These are phyloP conservation scores for Elaeis oleifera DNA, from an alignment of 202 grass and related monocot species.

Conservation along the genomic window DNA sequence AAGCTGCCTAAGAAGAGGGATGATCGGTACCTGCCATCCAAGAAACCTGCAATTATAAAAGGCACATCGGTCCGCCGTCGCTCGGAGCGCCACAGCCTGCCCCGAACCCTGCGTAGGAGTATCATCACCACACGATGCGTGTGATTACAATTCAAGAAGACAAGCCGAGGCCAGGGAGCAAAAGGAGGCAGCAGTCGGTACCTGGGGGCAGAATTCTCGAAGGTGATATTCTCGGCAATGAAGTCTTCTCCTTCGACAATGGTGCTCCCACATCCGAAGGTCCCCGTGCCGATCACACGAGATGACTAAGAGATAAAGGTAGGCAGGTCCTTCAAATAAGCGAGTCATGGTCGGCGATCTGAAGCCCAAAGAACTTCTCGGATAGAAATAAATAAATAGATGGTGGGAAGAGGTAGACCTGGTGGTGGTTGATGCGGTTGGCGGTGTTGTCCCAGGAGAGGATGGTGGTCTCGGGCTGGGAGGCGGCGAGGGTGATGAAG, in stretches of 20 bases:
- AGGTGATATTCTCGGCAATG: constrained; percentile 92
- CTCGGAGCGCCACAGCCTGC: constrained; percentile 78
- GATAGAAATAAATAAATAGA: too few relatives aligned
- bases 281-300: constrained; percentile 82
- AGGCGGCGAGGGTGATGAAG: constrained; percentile 67
- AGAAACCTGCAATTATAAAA: constrained; percentile 91
- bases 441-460: constrained; percentile 90
- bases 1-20: neutral
- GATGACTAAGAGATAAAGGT: constrained; percentile 36
- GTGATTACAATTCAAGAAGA: neutral
- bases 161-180: neutral
- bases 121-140: too few relatives aligned
- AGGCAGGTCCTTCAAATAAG: too few relatives aligned
- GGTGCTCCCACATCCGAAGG: constrained; percentile 77
- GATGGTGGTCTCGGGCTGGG: constrained; percentile 57
- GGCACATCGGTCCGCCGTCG: constrained; percentile 87
- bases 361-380: too few relatives aligned
- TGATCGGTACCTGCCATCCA: constrained; percentile 63
- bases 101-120: constrained; percentile 54
- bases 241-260: constrained; percentile 91
- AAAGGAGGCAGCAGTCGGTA: constrained; percentile 2
- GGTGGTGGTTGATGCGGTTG: constrained; percentile 64
- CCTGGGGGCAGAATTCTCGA: constrained; percentile 92
- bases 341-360: too few relatives aligned
- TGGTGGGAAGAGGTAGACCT: constrained; percentile 29